Evolutionary conservation across 2,329 filamentous ascomycete genomes (phyloP).

Genomic region (Fusarium liriodendri): DNA sequence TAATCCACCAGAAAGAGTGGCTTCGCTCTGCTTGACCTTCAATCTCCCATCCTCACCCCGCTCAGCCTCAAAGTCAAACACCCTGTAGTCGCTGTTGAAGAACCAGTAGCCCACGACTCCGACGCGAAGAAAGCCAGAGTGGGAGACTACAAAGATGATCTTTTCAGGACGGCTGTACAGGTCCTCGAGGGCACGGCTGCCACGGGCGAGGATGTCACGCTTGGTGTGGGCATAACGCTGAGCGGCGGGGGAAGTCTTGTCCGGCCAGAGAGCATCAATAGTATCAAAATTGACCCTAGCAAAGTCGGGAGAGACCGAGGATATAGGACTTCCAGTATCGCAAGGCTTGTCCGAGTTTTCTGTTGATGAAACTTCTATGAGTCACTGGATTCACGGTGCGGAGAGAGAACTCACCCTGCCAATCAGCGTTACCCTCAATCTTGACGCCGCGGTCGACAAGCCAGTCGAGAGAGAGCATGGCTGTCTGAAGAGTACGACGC

Average conservation of each 20-base stretch:
- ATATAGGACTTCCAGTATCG: slow-evolving; percentile 67
- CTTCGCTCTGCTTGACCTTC: slow-evolving; percentile 59
- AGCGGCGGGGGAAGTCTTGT: slow-evolving; percentile 65
- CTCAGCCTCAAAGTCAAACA: slow-evolving; percentile 65
- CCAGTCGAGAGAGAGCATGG: slow-evolving; percentile 67
- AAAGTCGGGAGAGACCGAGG: slow-evolving; percentile 59
- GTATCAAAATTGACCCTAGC: slow-evolving; percentile 66
- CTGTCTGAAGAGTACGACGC: slow-evolving; percentile 73
- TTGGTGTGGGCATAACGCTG: slow-evolving; percentile 64
- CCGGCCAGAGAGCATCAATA: slow-evolving; percentile 70
- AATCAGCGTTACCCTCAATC: slow-evolving; percentile 68
- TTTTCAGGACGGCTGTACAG: slow-evolving; percentile 68
- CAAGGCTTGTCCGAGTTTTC: slow-evolving; percentile 69
- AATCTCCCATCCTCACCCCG: slow-evolving; percentile 40
- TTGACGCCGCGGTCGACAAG: slow-evolving; percentile 65
- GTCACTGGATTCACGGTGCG: not conserved
- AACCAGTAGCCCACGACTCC: slow-evolving; percentile 67
- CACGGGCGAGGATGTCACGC: slow-evolving; percentile 65
- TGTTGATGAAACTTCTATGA: slow-evolving; percentile 32
- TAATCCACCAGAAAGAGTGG: slow-evolving; percentile 49
- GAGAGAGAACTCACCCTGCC: slow-evolving; percentile 65
- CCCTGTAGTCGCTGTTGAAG: slow-evolving; percentile 72
- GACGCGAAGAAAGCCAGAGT: slow-evolving; percentile 71
- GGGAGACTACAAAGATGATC: slow-evolving; percentile 72
- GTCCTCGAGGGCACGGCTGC: slow-evolving; percentile 59